These are phyloP conservation scores for Fusarium denticulatum DNA, from an alignment of 2,329 filamentous ascomycete species.

Conservation along the genomic window DNA sequence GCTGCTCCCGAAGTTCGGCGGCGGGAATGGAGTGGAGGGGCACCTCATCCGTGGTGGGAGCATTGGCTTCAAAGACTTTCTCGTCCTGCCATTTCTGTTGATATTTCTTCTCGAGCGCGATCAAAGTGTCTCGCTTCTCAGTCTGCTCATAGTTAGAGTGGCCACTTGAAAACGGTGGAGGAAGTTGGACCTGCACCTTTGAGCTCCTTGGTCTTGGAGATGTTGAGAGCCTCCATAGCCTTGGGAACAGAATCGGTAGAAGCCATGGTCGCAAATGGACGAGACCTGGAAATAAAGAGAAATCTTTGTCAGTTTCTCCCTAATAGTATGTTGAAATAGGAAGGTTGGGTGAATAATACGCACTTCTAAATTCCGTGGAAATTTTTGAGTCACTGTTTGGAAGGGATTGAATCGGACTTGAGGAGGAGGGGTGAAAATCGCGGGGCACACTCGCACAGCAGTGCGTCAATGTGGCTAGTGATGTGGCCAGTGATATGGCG, in stretches of 20 bases:
- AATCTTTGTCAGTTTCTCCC: slow-evolving; percentile 10
- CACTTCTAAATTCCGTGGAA: slow-evolving; percentile 41
- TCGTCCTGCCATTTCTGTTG: slow-evolving; percentile 70
- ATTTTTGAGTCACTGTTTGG: slow-evolving; percentile 48
- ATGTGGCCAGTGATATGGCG: slow-evolving; percentile 42
- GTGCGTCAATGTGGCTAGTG: slow-evolving; percentile 33
- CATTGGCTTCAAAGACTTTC: slow-evolving; percentile 82
- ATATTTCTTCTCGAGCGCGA: slow-evolving; percentile 90
- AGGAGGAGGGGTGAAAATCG: slow-evolving; percentile 51
- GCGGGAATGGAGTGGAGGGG: slow-evolving; percentile 78
- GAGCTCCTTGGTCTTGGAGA: slow-evolving; percentile 70
- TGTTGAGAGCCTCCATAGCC: slow-evolving; percentile 61
- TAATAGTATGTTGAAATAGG: not conserved
- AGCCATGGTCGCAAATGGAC: slow-evolving; percentile 55
- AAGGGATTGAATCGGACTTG: slow-evolving; percentile 31
- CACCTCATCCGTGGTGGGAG: slow-evolving; percentile 81
- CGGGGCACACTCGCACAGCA: slow-evolving; percentile 44
- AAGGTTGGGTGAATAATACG: slow-evolving; percentile 2
- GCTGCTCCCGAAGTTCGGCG: slow-evolving; percentile 78
- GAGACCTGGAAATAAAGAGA: slow-evolving; percentile 23
- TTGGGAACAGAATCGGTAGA: slow-evolving; percentile 53
- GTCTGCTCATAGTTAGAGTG: slow-evolving; percentile 62
- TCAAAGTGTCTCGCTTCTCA: slow-evolving; percentile 85
- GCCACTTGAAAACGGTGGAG: not conserved
- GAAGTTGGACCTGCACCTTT: slow-evolving; percentile 60